Evolutionary conservation across 2,329 filamentous ascomycete species (phyloP), one percentile per base, ranked within the genome.

Genomic region (Pseudocercospora macadamiae): DNA sequence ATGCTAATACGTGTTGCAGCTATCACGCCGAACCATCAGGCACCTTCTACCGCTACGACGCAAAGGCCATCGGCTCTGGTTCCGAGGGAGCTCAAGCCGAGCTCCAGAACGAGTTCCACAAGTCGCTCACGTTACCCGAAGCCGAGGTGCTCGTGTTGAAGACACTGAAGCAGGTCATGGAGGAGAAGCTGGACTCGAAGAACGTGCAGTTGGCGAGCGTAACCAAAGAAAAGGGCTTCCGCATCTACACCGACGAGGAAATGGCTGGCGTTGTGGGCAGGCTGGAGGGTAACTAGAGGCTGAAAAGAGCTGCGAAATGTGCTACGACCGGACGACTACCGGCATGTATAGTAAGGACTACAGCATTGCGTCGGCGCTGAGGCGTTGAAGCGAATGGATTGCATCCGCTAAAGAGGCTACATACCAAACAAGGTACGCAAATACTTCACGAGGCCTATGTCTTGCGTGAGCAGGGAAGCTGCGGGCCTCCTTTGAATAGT

Each of bases 161-260:
- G 86, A 99, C 95, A 34, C 78, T 99, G 76, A 99, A 97, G 85
- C 95, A 99, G 80, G 95, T 99, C 68, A 99, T 99, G 95, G 95
- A 99, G 80, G 95, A 99, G 86, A 99, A 99, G 82, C 84, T 99
- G 61, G 95, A 99, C 75, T 86, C 92, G 65, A 99, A 99, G 86
- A 99, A 99, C 74, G 95, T 99, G 66, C 95, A 99, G 82, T 79
- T 99, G 68, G 95, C 95, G 54, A 97, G 93, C 74, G 95, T 99
- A 58, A 99, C 95, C 64, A 96, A 93, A 83, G 93, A 97, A 67
- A 93, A 90, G 79, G 95, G 95, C 57, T 99, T 99, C 84, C 89
- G 91, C 80, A 97, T 99, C 86, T 99, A 99, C 83, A 89, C 88
- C 59, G 95, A 99, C 71, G 91, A 93, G 73, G 93, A 97, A 82